phyloP scores from a whole-genome alignment of 306 rosid genomes.

The Vigna radiata region DNA sequence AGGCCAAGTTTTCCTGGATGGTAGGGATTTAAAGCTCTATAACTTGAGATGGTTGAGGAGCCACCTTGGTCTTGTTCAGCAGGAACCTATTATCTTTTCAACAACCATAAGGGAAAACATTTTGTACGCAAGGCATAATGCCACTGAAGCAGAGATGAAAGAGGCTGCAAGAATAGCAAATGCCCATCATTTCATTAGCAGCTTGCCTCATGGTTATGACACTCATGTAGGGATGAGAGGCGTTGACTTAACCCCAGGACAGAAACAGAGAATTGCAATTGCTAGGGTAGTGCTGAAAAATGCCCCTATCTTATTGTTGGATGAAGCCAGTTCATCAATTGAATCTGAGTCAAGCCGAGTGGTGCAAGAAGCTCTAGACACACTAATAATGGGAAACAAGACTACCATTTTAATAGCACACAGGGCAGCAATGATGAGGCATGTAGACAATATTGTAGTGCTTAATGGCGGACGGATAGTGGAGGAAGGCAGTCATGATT shows the following conservation, averaged over 20 bases:
- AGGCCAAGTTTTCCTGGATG: conserved; percentile 92
- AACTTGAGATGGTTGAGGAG: conserved; percentile 96
- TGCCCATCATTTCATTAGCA: conserved; percentile 99
- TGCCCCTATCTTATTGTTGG: conserved; percentile 94
- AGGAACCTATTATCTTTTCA: conserved; percentile 98
- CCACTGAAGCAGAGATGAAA: conserved; percentile 98
- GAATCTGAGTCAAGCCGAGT: conserved; percentile 99
- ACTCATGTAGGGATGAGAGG: conserved; percentile 99
- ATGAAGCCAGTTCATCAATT: conserved; percentile 97
- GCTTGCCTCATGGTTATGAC: conserved; percentile 99
- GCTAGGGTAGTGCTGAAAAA: conserved; percentile 96
- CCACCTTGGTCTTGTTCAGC: conserved; percentile 98
- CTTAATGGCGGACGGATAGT: conserved; percentile 99
- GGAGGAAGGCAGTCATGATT: conserved; percentile 90
- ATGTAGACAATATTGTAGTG: conserved; percentile 96
- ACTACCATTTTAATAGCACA: conserved; percentile 98
- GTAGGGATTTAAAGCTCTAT: conserved; percentile 88
- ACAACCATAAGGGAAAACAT: conserved; percentile 98
- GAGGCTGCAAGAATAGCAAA: conserved; percentile 99
- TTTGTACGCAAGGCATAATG: conserved; percentile 97
- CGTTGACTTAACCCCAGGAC: conserved; percentile 97
- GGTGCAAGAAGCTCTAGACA: conserved; percentile 98
- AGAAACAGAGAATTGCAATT: conserved; percentile 98
- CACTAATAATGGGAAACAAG: conserved; percentile 99
- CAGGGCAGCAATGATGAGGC: conserved; percentile 99